Conservation (phyloP, 2,329 filamentous ascomycete species). For the Xylaria sp. region DNA sequence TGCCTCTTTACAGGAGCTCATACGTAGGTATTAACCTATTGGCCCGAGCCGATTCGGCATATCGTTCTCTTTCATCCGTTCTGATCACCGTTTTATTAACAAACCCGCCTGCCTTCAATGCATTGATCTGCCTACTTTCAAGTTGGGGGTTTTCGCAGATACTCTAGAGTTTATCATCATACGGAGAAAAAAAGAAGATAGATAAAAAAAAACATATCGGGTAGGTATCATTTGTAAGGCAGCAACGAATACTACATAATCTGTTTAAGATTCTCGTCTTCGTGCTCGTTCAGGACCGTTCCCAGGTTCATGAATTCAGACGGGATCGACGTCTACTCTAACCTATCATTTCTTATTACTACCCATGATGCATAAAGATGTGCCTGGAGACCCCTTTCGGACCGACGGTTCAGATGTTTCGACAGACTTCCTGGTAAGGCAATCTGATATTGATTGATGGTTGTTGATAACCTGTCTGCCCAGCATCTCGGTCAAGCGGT, state of each 20-base stretch:
- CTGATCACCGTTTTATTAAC: slow-evolving; percentile 27
- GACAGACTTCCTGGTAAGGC: slow-evolving; percentile 16
- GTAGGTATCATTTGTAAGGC: neutral
- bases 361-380: slow-evolving; percentile 4
- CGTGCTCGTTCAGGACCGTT: slow-evolving; percentile 8
- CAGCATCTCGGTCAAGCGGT: slow-evolving; percentile 31
- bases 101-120: neutral
- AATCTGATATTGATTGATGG: slow-evolving; percentile 19
- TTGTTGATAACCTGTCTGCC: slow-evolving; percentile 9
- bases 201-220: neutral
- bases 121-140: neutral
- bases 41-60: slow-evolving; percentile 21
- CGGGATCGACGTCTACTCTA: slow-evolving; percentile 19
- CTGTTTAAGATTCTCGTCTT: slow-evolving; percentile 15
- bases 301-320: slow-evolving; percentile 7
- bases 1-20: neutral
- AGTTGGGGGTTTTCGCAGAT: neutral
- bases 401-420: slow-evolving; percentile 15
- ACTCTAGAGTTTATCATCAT: neutral
- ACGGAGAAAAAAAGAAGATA: neutral
- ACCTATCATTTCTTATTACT: neutral
- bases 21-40: neutral
- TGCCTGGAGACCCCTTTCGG: slow-evolving; percentile 12
- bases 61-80: slow-evolving; percentile 16
- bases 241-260: neutral